Percentiles rank a stretch among this genome's conserved stretches.
Conservation (phyloP, 192 early-diverging fungal genomes). For the Obelidium mucronatum region DNA sequence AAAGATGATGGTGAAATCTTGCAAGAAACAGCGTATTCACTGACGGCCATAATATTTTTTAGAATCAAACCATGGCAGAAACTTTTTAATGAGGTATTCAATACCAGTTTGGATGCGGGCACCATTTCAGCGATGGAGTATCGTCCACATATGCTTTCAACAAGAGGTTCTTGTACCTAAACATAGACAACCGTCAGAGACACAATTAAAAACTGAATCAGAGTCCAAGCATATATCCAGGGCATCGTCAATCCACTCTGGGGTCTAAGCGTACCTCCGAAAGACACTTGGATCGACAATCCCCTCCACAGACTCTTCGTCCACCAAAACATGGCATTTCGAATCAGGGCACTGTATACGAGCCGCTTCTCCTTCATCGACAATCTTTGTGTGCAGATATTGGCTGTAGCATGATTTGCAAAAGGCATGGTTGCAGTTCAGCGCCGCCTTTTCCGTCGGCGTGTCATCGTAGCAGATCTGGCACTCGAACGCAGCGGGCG, state of each 20-base stretch:
- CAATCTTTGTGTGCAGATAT: constrained; percentile 86
- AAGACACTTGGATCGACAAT: constrained; percentile 65
- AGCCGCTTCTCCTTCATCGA: constrained; percentile 87
- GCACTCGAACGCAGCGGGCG: constrained; percentile 69
- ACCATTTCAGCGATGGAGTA: constrained; percentile 83
- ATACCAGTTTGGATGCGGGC: constrained; percentile 90
- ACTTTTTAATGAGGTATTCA: too few species aligned
- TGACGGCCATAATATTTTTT: not conserved
- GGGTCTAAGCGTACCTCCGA: constrained; percentile 68
- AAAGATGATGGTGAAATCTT: constrained; percentile 74
- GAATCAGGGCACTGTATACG: constrained; percentile 84
- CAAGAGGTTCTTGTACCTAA: constrained; percentile 77
- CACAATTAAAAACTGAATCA: not conserved
- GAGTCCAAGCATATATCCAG: not conserved
- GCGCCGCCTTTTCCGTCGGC: constrained; percentile 66
- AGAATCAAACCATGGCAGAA: not conserved
- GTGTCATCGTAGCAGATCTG: constrained; percentile 81
- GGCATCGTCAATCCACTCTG: constrained; percentile 7
- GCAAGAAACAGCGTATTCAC: constrained; percentile 92
- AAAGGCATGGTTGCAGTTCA: constrained; percentile 89
- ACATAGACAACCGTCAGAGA: not conserved
- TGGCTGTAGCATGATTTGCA: constrained; percentile 86
- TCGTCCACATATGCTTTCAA: constrained; percentile 95
- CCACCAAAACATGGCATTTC: constrained; percentile 83
- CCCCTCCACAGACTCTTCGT: constrained; percentile 78